Base-by-base conservation (phyloP, 23 red algal species). In the Gracilaria caudata region DNA sequence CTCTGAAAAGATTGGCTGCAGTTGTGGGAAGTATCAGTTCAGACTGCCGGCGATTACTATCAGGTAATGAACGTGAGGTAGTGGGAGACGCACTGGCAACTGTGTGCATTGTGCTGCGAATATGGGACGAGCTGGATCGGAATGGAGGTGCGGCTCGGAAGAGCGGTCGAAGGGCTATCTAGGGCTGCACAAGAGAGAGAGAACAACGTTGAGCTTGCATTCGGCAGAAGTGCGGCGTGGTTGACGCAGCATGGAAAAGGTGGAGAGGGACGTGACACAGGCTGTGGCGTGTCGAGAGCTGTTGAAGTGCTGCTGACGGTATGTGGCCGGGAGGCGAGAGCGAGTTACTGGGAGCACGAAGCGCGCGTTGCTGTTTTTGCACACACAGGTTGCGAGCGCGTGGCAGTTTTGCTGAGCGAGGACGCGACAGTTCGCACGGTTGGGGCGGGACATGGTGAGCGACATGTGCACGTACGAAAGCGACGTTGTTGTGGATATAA, bases 381-480 rank as follows among this genome's bases (percentile, higher is more conserved):
- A 61, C 23, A 2, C 5, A 23, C 57, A 30, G 57, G 57, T 61
- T 7, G 57, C 57, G 23, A 29, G 57, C 57, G 57, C 57, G n/a
- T 30, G 57, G 57, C 57, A 29, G 23, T 12, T 61, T 2, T 61
- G 57, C 57, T 29, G 23, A 61, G 57, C 57, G 57, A 29, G 57
- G 4, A 43, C 66, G 35, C 66, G 35, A 14, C 5, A 1, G 33
- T 26, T 33, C 66, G 66, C 66, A 43, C 66, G 38, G 38, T 72
- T 10, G 66, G 66, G 10, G 66, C 41, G 66, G 5, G 41, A 26
- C n/a, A 72, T 72, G 66, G 9, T 72, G 38, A 72, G 66, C 38
- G 66, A 37, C 4, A 41, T 72, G 66, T 72, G 66, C 66, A 72
- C 66, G 33, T 43, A 28, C 66, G 36, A 72, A 3, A 41, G 36